Percentiles rank a stretch among this genome's conserved stretches.
Conservation (phyloP, 768 basidiomycete species). For the Psilocybe sp. region DNA sequence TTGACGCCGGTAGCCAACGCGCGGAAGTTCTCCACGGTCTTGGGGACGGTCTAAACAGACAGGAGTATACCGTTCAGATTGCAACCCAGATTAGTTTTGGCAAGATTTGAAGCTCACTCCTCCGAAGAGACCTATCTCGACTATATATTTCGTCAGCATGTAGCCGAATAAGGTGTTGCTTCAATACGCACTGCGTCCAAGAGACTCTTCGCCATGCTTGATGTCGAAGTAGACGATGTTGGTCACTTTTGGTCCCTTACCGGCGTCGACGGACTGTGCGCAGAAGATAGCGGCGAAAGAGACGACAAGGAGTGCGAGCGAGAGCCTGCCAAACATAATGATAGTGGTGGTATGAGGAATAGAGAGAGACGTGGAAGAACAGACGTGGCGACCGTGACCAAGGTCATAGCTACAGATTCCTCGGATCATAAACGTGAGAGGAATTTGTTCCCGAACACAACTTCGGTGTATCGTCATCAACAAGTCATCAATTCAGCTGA, state of each 20-base stretch:
- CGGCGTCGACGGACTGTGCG: slow-evolving; percentile 70
- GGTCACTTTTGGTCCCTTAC: slow-evolving; percentile 87
- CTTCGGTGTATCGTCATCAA: no score
- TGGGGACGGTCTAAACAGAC: slow-evolving; percentile 76
- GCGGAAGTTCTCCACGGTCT: slow-evolving; percentile 97
- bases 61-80: background rate
- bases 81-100: no score
- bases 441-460: background rate
- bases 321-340: slow-evolving; percentile 62
- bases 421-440: slow-evolving; percentile 16
- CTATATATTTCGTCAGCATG: slow-evolving; percentile 32
- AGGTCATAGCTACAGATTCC: background rate
- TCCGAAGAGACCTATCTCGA: slow-evolving; percentile 88
- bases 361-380: slow-evolving; percentile 18
- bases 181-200: slow-evolving; percentile 69
- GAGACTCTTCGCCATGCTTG: slow-evolving; percentile 81
- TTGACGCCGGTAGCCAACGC: slow-evolving; percentile 82
- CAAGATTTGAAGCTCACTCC: slow-evolving; percentile 45
- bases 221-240: slow-evolving; percentile 95
- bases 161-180: slow-evolving; percentile 3
- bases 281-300: slow-evolving; percentile 70
- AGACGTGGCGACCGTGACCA: slow-evolving; percentile 24
- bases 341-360: slow-evolving; percentile 15
- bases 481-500: no score
- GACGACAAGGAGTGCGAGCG: slow-evolving; percentile 58